Evolutionary conservation across 2,329 filamentous ascomycete genomes (phyloP).

Genomic region (Botrytis paeoniae): DNA sequence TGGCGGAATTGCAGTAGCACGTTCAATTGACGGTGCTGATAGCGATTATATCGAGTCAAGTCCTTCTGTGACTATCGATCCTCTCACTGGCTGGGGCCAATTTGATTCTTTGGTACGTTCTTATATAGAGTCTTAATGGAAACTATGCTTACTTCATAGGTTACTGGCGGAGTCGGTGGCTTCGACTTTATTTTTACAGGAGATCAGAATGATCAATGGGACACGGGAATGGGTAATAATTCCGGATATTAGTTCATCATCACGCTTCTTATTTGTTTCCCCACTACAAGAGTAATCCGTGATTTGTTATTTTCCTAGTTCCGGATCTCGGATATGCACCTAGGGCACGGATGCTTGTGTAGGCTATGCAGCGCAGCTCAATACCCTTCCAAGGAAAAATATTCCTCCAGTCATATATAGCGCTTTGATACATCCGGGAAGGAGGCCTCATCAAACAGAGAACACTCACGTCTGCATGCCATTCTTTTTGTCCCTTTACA

Average conservation of each 20-base stretch:
- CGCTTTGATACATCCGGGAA: not conserved
- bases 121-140: not conserved
- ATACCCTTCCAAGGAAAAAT: slow-evolving; percentile 3
- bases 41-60: slow-evolving; percentile 18
- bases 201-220: slow-evolving; percentile 22
- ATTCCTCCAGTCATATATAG: slow-evolving; percentile 13
- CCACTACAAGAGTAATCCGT: not conserved
- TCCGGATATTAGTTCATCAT: not conserved
- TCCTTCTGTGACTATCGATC: slow-evolving; percentile 25
- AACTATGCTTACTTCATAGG: slow-evolving; percentile 19
- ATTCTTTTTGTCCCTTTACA: not conserved
- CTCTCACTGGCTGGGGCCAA: slow-evolving; percentile 34
- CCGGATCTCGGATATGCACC: slow-evolving; percentile 16
- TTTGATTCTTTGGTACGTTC: slow-evolving; percentile 35
- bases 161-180: slow-evolving; percentile 26
- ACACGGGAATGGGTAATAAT: slow-evolving; percentile 10
- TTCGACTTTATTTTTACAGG: slow-evolving; percentile 24
- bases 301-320: slow-evolving; percentile 4
- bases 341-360: slow-evolving; percentile 9
- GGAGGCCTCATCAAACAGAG: not conserved
- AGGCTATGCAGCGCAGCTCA: not conserved
- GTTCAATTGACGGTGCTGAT: slow-evolving; percentile 18
- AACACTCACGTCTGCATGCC: not conserved
- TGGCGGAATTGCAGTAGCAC: slow-evolving; percentile 3
- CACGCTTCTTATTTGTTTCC: not conserved